phyloP scores from a whole-genome alignment of 2,329 filamentous ascomycete species.

The Remersonia thermophila region DNA sequence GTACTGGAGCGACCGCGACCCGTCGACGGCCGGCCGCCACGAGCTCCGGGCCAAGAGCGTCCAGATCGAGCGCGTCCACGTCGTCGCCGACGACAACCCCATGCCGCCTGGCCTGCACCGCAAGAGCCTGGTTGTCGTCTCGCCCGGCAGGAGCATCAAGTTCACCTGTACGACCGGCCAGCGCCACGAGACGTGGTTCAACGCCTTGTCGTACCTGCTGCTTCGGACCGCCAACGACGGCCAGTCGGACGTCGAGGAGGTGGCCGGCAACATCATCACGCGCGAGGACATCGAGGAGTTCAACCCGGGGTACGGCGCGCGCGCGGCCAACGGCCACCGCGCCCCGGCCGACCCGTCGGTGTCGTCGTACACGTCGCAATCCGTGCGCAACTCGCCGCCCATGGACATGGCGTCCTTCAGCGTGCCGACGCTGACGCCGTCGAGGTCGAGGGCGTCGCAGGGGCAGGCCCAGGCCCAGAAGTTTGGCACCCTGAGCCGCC shows the following conservation, averaged over 20 bases:
- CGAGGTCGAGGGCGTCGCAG: constrained; percentile 26
- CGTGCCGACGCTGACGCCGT: constrained; percentile 44
- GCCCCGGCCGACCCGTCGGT: constrained; percentile 45
- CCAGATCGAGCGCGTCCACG: constrained; percentile 80
- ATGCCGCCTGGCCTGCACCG: constrained; percentile 89
- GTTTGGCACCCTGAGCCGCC: constrained; percentile 40
- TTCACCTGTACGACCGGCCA: constrained; percentile 91
- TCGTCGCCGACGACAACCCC: constrained; percentile 88
- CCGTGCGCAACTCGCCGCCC: constrained; percentile 51
- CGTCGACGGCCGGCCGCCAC: constrained; percentile 60
- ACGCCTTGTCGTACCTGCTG: constrained; percentile 85
- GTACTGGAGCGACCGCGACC: constrained; percentile 93
- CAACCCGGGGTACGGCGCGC: constrained; percentile 49
- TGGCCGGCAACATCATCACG: constrained; percentile 45
- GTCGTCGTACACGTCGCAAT: constrained; percentile 69
- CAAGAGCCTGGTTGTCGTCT: constrained; percentile 84
- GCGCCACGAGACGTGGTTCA: constrained; percentile 97
- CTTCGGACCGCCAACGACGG: constrained; percentile 58
- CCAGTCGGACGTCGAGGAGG: constrained; percentile 48
- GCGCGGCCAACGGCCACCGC: constrained; percentile 35
- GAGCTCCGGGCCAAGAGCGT: constrained; percentile 80
- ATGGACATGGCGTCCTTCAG: constrained; percentile 33
- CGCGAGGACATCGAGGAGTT: constrained; percentile 64
- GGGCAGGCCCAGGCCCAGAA: constrained; percentile 17
- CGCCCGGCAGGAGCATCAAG: constrained; percentile 78